phyloP scores from a whole-genome alignment of 2,329 filamentous ascomycete genomes.

The Penicillium vulpinum region DNA sequence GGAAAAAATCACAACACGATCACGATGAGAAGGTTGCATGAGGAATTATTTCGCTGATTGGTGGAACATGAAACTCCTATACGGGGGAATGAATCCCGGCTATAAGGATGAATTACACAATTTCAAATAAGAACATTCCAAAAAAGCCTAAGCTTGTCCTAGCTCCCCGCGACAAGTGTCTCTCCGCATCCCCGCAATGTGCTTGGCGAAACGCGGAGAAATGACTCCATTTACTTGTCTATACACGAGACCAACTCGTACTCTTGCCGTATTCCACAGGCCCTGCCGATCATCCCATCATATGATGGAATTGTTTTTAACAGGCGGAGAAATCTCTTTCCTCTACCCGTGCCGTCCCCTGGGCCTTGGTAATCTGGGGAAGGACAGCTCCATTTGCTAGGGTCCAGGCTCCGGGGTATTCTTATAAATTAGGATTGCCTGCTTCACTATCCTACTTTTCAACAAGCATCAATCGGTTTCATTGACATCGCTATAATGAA shows the following conservation, averaged over 20 bases:
- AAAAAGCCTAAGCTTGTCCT: no score
- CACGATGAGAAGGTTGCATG: background rate
- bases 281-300: slow-evolving; percentile 9
- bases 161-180: background rate
- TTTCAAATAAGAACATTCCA: background rate
- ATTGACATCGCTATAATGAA: slow-evolving; percentile 22
- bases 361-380: background rate
- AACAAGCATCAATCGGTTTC: background rate
- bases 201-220: slow-evolving; percentile 24
- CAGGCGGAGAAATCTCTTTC: slow-evolving; percentile 28
- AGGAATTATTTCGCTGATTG: slow-evolving; percentile 13
- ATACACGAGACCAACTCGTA: background rate
- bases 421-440: background rate
- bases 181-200: slow-evolving; percentile 12
- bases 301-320: slow-evolving; percentile 12
- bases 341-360: slow-evolving; percentile 4
- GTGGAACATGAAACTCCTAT: slow-evolving; percentile 28
- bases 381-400: background rate
- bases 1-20: background rate
- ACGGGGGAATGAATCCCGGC: slow-evolving; percentile 14
- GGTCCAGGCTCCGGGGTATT: background rate
- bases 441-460: background rate
- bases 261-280: background rate
- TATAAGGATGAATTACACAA: background rate
- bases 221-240: background rate